These are phyloP conservation scores for Colletotrichum sidae DNA, from an alignment of 2,329 filamentous ascomycete genomes.

Conservation along the genomic window DNA sequence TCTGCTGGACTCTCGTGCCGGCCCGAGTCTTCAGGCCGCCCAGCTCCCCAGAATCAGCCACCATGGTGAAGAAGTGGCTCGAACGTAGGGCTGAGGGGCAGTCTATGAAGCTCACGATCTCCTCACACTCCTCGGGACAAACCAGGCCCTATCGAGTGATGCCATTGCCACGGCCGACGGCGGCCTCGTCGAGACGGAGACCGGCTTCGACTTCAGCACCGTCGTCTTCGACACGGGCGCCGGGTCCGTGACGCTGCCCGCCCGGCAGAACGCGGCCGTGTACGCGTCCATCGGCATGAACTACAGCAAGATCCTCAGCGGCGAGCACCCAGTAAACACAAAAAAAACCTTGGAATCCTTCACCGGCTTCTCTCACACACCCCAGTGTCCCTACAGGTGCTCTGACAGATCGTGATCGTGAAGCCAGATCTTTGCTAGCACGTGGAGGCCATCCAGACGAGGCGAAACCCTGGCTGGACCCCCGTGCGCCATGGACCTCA, in stretches of 20 bases:
- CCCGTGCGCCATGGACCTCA: conserved; percentile 8
- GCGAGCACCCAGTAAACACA: conserved; percentile 34
- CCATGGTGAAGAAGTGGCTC: no score
- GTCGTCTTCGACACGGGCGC: conserved; percentile 50
- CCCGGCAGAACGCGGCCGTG: conserved; percentile 40
- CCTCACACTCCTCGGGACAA: no score
- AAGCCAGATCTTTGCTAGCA: conserved; percentile 21
- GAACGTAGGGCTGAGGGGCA: no score
- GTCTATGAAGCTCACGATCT: no score
- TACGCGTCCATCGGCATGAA: conserved; percentile 51
- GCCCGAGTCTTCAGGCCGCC: no score
- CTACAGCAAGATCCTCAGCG: conserved; percentile 45
- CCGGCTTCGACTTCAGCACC: conserved; percentile 17
- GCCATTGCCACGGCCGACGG: background rate
- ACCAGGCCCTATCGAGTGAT: no score
- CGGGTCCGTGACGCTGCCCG: conserved; percentile 43
- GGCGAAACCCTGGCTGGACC: background rate
- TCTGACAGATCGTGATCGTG: background rate
- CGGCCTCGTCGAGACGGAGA: conserved; percentile 4
- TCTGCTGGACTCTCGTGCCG: no score
- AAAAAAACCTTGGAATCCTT: background rate
- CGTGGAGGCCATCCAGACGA: conserved; percentile 13
- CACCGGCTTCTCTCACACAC: no score
- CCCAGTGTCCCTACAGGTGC: background rate
- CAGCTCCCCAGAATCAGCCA: no score